Percentiles rank a stretch among this genome's conserved stretches.
Conservation (phyloP, 2,329 filamentous ascomycete species). For the Aaosphaeria pasadenensis region DNA sequence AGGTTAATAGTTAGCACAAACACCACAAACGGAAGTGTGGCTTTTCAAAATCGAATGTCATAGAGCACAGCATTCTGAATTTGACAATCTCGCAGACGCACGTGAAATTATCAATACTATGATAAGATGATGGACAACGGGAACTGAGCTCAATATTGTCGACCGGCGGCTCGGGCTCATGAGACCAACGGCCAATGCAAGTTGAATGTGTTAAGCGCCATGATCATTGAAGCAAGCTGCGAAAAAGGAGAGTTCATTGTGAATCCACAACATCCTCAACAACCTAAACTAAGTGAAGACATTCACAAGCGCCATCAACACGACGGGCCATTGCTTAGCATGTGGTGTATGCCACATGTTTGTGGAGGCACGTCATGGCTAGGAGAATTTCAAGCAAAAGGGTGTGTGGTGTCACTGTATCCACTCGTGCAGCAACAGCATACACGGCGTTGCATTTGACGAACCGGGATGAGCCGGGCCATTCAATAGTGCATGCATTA, state of each 20-base stretch:
- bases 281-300: neutral
- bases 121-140: neutral
- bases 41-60: neutral
- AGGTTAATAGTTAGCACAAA: constrained; percentile 6
- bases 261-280: too few relatives aligned
- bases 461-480: constrained; percentile 4
- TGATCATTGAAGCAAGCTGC: too few relatives aligned
- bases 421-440: neutral
- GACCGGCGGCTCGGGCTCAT: too few relatives aligned
- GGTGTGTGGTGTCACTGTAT: too few relatives aligned
- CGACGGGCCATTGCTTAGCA: neutral
- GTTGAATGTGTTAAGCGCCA: too few relatives aligned
- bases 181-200: too few relatives aligned
- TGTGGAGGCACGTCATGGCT: constrained; percentile 1
- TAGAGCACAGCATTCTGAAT: neutral
- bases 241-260: too few relatives aligned
- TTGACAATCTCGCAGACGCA: neutral
- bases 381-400: neutral
- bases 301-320: neutral
- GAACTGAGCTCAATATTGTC: too few relatives aligned
- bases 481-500: constrained; percentile 12
- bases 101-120: neutral
- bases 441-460: neutral
- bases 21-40: neutral
- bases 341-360: neutral